Conservation (phyloP, 2,329 filamentous ascomycete species). For the Aspergillus novofumigatus region DNA sequence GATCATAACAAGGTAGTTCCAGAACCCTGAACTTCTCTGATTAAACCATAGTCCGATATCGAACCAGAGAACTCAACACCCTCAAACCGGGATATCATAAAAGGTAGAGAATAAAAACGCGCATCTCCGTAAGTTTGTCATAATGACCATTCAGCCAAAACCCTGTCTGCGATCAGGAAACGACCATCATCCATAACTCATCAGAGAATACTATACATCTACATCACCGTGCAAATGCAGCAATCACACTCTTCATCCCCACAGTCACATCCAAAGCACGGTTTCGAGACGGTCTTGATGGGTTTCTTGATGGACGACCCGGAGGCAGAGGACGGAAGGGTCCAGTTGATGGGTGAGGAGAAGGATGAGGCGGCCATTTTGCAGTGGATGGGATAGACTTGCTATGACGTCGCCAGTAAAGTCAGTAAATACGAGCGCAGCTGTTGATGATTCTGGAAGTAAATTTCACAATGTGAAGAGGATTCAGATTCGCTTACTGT, state of each 20-base stretch:
- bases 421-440: neutral
- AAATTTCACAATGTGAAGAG: neutral
- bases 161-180: neutral
- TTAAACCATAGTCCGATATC: neutral
- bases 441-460: neutral
- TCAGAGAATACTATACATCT: constrained; percentile 5
- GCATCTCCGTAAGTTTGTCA: neutral
- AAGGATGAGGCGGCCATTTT: constrained; percentile 19
- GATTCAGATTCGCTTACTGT: neutral
- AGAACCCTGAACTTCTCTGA: too few relatives aligned
- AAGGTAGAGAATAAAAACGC: neutral
- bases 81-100: neutral
- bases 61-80: neutral
- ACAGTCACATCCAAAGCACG: constrained; percentile 41
- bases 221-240: constrained; percentile 41
- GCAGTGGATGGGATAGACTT: neutral
- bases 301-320: constrained; percentile 35
- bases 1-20: neutral
- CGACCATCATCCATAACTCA: neutral
- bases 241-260: constrained; percentile 40
- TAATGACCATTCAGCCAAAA: neutral
- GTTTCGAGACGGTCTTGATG: constrained; percentile 37
- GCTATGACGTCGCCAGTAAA: neutral
- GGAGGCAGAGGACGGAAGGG: constrained; percentile 32
- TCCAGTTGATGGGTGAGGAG: constrained; percentile 27